Conservation (phyloP, 495 filamentous ascomycete genomes). For the Neurospora tetrasperma region DNA sequence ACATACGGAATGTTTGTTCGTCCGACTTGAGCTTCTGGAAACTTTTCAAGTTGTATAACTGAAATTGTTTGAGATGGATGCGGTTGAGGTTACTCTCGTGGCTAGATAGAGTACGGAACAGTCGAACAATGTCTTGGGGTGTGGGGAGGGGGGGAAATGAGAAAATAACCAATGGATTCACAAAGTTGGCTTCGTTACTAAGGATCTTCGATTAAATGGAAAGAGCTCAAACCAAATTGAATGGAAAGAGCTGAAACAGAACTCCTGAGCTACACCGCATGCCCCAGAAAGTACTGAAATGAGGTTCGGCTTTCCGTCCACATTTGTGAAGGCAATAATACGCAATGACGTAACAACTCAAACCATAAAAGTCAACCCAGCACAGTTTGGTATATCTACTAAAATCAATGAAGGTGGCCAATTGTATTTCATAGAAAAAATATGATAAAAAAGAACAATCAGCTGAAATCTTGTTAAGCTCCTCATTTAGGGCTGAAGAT, state of each 20-base stretch:
- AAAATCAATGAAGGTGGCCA: neutral
- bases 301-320: neutral
- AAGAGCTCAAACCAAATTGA: neutral
- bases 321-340: neutral
- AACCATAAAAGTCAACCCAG: neutral
- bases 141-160: too few relatives aligned
- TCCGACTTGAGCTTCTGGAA: neutral
- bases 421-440: neutral
- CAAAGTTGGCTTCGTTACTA: neutral
- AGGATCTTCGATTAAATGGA: neutral
- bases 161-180: too few relatives aligned
- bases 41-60: neutral
- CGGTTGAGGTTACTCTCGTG: neutral
- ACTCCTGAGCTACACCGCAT: neutral
- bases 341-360: neutral
- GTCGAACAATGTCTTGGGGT: neutral
- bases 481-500: neutral
- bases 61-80: neutral
- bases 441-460: neutral
- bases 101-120: neutral
- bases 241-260: neutral
- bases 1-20: neutral
- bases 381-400: neutral
- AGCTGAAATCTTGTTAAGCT: neutral
- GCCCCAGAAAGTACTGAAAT: neutral